phyloP scores from a whole-genome alignment of 116 monocot species.

The Dioscorea cayenensis region DNA sequence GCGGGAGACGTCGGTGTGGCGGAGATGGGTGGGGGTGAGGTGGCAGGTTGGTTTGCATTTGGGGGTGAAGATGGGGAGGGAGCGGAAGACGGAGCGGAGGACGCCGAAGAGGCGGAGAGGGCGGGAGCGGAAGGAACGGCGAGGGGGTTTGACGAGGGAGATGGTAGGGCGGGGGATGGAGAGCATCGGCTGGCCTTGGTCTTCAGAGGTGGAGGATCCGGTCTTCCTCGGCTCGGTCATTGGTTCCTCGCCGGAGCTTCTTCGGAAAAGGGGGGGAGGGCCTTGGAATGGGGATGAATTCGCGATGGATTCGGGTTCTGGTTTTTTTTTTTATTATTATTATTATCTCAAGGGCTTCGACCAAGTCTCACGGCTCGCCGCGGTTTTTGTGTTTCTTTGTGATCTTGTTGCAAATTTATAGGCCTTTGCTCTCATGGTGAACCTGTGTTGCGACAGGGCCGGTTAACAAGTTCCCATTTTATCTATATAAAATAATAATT shows the following conservation, averaged over 20 bases:
- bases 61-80: slow-evolving; percentile 17
- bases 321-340: too few species aligned
- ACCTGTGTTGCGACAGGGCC: too few species aligned
- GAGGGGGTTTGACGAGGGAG: slow-evolving; percentile 7
- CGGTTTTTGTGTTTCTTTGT: too few species aligned
- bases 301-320: neutral
- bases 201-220: neutral
- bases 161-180: neutral
- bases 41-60: slow-evolving; percentile 6
- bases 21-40: neutral
- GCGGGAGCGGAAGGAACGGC: neutral
- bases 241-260: neutral
- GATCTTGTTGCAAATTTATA: too few species aligned
- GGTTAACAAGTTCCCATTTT: too few species aligned
- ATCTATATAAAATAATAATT: too few species aligned
- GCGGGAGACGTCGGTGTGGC: neutral
- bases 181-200: slow-evolving; percentile 5
- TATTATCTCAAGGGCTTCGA: too few species aligned
- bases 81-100: slow-evolving; percentile 11
- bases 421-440: too few species aligned
- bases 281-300: neutral
- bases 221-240: neutral
- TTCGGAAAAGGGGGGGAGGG: neutral
- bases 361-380: too few species aligned
- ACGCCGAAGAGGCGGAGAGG: slow-evolving; percentile 11